A percentile compares a stretch with the other conserved stretches of the same genome.
These are phyloP conservation scores for Dianthus caryophyllus DNA, from an alignment of 148 eudicot genomes.

Conservation along the genomic window DNA sequence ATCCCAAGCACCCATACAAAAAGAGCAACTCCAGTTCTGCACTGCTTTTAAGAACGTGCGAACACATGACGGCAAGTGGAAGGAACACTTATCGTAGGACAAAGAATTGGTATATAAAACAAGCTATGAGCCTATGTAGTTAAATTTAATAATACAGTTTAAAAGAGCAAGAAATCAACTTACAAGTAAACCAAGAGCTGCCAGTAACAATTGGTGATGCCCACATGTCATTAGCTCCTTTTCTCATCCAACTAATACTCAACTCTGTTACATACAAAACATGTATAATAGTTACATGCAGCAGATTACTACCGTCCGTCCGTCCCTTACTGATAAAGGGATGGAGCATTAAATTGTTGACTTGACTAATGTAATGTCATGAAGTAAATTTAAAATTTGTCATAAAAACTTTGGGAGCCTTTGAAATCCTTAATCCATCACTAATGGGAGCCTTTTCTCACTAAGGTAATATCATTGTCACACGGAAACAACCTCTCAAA, in stretches of 20 bases:
- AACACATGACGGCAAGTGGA: conserved; percentile 11
- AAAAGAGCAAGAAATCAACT: conserved; percentile 15
- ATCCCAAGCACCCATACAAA: neutral
- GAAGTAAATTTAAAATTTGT: too few relatives aligned
- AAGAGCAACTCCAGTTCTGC: conserved; percentile 1
- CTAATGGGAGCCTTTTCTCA: neutral
- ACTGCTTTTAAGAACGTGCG: conserved; percentile 23
- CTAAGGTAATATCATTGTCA: neutral
- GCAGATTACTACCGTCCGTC: too few relatives aligned
- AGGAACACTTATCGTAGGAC: neutral
- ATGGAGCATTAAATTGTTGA: too few relatives aligned
- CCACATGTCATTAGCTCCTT: conserved; percentile 22
- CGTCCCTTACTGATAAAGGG: too few relatives aligned
- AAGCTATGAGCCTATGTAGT: neutral
- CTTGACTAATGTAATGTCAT: too few relatives aligned
- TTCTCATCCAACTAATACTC: conserved; percentile 9
- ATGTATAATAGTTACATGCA: too few relatives aligned
- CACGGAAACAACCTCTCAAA: neutral
- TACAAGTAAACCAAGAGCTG: conserved; percentile 12
- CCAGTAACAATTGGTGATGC: conserved; percentile 15
- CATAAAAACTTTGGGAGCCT: too few relatives aligned
- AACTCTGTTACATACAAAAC: neutral
- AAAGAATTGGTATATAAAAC: conserved; percentile 4
- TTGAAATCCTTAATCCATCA: too few relatives aligned
- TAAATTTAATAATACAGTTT: neutral